Evolutionary conservation across 306 rosid species (phyloP), one percentile per base, ranked within the genome.

Genomic region (Senna tora): DNA sequence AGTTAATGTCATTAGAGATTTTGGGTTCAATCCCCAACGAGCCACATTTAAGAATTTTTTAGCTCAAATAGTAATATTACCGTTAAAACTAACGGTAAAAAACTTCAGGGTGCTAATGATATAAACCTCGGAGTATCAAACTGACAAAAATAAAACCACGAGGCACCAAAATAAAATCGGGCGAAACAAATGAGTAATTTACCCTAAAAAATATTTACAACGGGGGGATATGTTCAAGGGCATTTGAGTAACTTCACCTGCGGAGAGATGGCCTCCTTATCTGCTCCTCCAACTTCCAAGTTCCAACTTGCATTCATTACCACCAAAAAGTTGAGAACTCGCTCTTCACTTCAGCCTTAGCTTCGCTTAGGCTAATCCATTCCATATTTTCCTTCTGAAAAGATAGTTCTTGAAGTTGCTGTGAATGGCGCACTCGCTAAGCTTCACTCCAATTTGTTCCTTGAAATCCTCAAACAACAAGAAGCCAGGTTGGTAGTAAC

Each of bases 401-500:
- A 58, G 4, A 17, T 4, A n/a, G 28, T 11, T n/a, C 4, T 28
- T 10, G 16, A 1, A 41, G 7, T 6, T 13, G 17, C 34, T 53
- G 68, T 61, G 33, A 82, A 95, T 95, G 99, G 90, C 97, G 33
- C 73, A 75, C 52, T 78, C 90, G 78, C 39, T 82, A 1, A 71
- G 75, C 67, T 77, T 82, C 45, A 33, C 90, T 47, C 87, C 93
- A 22, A 42, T 85, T 58, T 85, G 88, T 79, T 84, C 96, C 80
- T 74, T 88, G 64, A 80, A 79, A 69, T 69, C 87, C 79, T 80
- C 96, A n/a, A 81, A 80, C 83, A 88, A 59, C 13, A 79, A 79
- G 80, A 87, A 56, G 67, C 87, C 90, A 76, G 94, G 99, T n/a
- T n/a, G n/a, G n/a, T n/a, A n/a, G n/a, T 95, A 76, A 25, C 30